Conservation (phyloP, 2,329 filamentous ascomycete genomes). For the Colletotrichum sojae region DNA sequence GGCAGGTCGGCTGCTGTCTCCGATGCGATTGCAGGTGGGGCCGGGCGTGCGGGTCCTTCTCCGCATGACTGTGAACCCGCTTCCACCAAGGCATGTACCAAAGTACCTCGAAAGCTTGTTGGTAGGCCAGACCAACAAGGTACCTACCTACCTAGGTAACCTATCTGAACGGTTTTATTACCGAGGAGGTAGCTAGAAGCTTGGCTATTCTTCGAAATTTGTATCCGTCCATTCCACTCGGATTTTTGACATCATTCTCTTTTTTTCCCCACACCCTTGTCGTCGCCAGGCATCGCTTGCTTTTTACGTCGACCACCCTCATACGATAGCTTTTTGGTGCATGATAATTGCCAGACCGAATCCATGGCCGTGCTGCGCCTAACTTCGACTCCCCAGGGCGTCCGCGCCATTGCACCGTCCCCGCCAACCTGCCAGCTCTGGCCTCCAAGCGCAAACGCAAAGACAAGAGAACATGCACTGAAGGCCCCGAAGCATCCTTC, state of each 20-base stretch:
- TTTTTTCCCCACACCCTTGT: background rate
- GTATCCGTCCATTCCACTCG: background rate
- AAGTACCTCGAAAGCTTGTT: no score
- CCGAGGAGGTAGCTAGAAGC: conserved; percentile 21
- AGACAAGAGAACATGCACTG: background rate
- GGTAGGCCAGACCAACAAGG: no score
- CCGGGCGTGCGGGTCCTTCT: conserved; percentile 17
- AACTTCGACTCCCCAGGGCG: conserved; percentile 15
- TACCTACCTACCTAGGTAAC: background rate
- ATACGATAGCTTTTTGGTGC: conserved; percentile 15
- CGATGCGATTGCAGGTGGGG: conserved; percentile 11
- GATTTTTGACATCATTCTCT: conserved; percentile 29
- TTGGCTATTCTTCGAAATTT: conserved; percentile 25
- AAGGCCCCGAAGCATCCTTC: background rate
- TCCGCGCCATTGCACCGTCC: conserved; percentile 27
- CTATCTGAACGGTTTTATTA: conserved; percentile 7
- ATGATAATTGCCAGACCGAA: conserved; percentile 22
- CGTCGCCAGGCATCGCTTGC: background rate
- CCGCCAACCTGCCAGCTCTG: conserved; percentile 30
- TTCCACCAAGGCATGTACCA: no score
- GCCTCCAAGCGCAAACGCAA: conserved; percentile 14
- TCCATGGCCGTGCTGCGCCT: conserved; percentile 37
- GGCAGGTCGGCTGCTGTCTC: conserved; percentile 5
- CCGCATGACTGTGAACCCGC: background rate
- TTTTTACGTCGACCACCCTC: background rate